Conservation (phyloP, 768 basidiomycete genomes). For the Pleurotus giganteus region DNA sequence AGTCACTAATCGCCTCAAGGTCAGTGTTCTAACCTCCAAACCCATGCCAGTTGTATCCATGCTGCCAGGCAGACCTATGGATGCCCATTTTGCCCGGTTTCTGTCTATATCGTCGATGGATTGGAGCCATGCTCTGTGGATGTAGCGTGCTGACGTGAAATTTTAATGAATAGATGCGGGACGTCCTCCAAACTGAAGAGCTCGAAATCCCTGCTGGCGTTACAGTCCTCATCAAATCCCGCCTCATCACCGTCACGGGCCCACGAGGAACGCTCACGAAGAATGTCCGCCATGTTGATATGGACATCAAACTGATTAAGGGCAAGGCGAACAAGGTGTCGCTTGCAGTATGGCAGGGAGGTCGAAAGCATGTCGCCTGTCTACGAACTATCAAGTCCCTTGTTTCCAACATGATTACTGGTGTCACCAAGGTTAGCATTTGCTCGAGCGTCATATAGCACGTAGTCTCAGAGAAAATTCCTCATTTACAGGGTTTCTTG, state of each 20-base stretch:
- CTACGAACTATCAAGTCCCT: constrained; percentile 92
- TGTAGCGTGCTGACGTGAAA: constrained; percentile 26
- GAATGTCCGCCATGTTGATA: constrained; percentile 89
- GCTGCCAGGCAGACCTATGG: constrained; percentile 14
- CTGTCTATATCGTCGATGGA: constrained; percentile 28
- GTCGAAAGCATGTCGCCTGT: constrained; percentile 98
- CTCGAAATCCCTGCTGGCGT: constrained; percentile 86
- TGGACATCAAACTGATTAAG: constrained; percentile 87
- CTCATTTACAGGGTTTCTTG: constrained; percentile 78
- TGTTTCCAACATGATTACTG: constrained; percentile 97
- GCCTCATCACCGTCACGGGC: constrained; percentile 88
- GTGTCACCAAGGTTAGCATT: constrained; percentile 85
- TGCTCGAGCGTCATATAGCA: background rate
- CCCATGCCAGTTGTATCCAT: constrained; percentile 16
- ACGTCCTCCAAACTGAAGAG: constrained; percentile 92
- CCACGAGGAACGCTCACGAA: constrained; percentile 92
- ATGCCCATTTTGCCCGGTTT: constrained; percentile 21
- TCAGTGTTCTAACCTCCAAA: constrained; percentile 18
- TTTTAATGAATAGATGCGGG: constrained; percentile 70
- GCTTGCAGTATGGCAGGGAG: constrained; percentile 97
- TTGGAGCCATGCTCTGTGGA: constrained; percentile 33
- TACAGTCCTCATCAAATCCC: constrained; percentile 84
- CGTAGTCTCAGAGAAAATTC: constrained; percentile 1
- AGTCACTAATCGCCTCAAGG: constrained; percentile 36
- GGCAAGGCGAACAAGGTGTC: constrained; percentile 77